Base-by-base conservation (phyloP, 1,139 yeast genomes). In the Hyphopichia buzzinii region DNA sequence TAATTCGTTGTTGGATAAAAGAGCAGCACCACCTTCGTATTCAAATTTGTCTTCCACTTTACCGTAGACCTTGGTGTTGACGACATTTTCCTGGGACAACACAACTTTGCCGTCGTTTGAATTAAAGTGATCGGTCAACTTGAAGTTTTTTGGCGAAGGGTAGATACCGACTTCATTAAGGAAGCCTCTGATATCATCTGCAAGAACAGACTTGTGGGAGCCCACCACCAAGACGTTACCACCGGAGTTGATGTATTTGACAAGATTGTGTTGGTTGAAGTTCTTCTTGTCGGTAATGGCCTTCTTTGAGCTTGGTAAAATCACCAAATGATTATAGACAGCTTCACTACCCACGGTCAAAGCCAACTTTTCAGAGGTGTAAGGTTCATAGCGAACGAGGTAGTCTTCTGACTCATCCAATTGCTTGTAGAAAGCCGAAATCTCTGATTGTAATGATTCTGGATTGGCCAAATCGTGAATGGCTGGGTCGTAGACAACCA, bases 151-250 rank as follows among this genome's bases (percentile, higher is more conserved):
- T 39, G 96, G 95, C 29, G 95, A 75, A 41, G 96, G 87, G 51
- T 72, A 78, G 36, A 94, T 81, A 21, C 96, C 98, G 47, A 89
- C 63, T 57, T 90, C 90, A 49, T 81, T 79, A 50, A 87, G 73
- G 50, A 84, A 83, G 4, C 74, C 64, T 42, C 89, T 76, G 23
- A 84, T 62, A 16, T 83, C 77, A 33, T 84, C 89, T 21, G 94
- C 86, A 19, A 80, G 66, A n/a, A 59, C 55, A 19, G 55, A 43
- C 11, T 48, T 38, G 8, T 46, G 43, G 14, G 58, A 63, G n/a
- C 83, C 83, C 21, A 88, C 67, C 14, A 83, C 77, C 23, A 92
- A 55, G 12, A 92, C 55, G 55, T 89, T 85, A 41, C 97, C 97
- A 30, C 90, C 86, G 31, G 55, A 57, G 50, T 76, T 63, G 46